Base-by-base conservation (phyloP, 2,329 filamentous ascomycete species). In the Colletotrichum musae region DNA sequence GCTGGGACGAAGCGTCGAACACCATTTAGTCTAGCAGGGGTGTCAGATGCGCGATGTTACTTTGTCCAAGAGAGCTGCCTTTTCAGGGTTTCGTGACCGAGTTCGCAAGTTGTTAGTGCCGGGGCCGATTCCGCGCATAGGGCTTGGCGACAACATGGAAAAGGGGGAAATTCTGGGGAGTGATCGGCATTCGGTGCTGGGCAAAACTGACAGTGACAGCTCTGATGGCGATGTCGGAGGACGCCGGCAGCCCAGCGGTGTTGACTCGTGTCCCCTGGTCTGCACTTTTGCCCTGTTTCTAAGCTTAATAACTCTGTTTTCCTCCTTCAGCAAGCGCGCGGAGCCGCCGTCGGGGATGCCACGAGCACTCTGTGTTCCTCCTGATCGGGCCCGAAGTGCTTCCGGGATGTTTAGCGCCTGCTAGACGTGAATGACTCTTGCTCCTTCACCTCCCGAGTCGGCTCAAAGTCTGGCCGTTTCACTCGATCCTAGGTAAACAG, bases 221-320 rank as follows among this genome's bases (percentile, higher is more conserved):
- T 36, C 32, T 36, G 32, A 36, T 36, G 32, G 52, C 52, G 52
- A 54, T 39, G 26, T 54, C 52, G 52, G 52, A 12, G 52, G 52
- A 18, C 28, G 26, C 26, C 26, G 52, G 16, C 6, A 24, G 28
- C 21, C 28, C 28, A 39, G 24, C 16, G 52, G 15, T 41, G 36
- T 21, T 54, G 52, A 54, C 52, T 54, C 52, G 52, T 4, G 36
- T 15, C 15, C 24, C 52, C 36, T 54, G 52, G 52, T 28, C 48
- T 21, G 52, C 52, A 28, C 16, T 16, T n/a, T 39, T 21, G 2
- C 3, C n/a, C 52, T 28, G 32, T 36, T 54, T n/a, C 16, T 54
- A 54, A 54, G 52, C 52, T 54, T 54, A 54, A 53, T 53, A 32
- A 54, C 26, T 39, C 9, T 54, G 26, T 28, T 21, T 54, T 18